These are phyloP conservation scores for Nadsonia commutata DNA, from an alignment of 1,139 yeast species.

Conservation along the genomic window DNA sequence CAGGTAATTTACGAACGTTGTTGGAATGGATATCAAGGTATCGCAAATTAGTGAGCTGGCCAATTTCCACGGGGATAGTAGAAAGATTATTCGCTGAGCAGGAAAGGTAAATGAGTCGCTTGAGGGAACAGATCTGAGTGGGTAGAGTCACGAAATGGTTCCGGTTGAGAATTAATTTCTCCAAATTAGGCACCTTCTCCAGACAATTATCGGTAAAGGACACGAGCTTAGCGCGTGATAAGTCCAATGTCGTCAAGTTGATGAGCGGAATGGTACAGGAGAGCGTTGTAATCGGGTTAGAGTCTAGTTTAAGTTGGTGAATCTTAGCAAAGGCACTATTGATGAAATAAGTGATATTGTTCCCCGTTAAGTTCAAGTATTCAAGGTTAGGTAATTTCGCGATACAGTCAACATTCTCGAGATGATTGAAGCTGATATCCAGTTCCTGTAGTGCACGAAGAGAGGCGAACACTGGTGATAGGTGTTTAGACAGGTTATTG, in stretches of 20 bases:
- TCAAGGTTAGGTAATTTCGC: slow-evolving; percentile 55
- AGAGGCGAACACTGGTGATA: slow-evolving; percentile 40
- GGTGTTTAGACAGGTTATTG: slow-evolving; percentile 50
- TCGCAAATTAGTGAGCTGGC: slow-evolving; percentile 44
- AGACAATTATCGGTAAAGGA: slow-evolving; percentile 55
- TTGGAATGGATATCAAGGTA: slow-evolving; percentile 75
- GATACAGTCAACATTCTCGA: slow-evolving; percentile 48
- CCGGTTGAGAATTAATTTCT: slow-evolving; percentile 61
- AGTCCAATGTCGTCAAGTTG: slow-evolving; percentile 55
- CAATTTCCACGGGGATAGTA: slow-evolving; percentile 54
- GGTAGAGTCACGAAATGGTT: slow-evolving; percentile 77
- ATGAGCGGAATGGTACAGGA: slow-evolving; percentile 44
- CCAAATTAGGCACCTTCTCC: slow-evolving; percentile 48
- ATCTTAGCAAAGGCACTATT: slow-evolving; percentile 25
- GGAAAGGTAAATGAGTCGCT: slow-evolving; percentile 49
- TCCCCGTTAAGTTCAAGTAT: slow-evolving; percentile 62
- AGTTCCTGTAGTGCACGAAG: slow-evolving; percentile 51
- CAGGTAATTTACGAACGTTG: slow-evolving; percentile 59
- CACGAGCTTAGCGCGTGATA: slow-evolving; percentile 72
- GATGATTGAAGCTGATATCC: slow-evolving; percentile 63
- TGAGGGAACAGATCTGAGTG: slow-evolving; percentile 44
- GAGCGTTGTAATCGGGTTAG: slow-evolving; percentile 72
- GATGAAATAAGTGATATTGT: slow-evolving; percentile 57
- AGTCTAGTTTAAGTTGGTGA: slow-evolving; percentile 35
- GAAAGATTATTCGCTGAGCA: slow-evolving; percentile 64